A percentile compares a stretch with the other conserved stretches of the same genome.
phyloP scores from a whole-genome alignment of 2,329 filamentous ascomycete species.

The Aspergillus sp. region DNA sequence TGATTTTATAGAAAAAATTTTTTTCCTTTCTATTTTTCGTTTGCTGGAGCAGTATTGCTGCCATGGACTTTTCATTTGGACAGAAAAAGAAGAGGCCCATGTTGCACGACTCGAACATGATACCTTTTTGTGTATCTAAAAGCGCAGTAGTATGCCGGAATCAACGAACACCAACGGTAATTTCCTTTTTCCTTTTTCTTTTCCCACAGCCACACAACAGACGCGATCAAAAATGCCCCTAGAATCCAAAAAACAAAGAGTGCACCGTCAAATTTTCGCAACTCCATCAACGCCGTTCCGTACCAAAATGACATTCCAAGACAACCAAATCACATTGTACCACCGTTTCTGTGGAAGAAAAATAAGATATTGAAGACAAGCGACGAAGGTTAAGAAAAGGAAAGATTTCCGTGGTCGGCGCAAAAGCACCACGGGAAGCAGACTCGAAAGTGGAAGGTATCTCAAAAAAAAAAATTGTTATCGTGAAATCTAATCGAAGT shows the following conservation, averaged over 20 bases:
- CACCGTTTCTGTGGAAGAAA: not conserved
- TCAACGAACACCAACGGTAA: conserved; percentile 1
- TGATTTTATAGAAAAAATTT: not conserved
- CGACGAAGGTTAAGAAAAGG: not conserved
- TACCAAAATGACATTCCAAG: not conserved
- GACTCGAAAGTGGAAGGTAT: not conserved
- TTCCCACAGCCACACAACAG: not conserved
- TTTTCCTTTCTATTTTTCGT: not conserved
- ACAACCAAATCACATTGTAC: not conserved
- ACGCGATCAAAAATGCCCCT: not conserved
- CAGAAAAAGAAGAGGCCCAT: not conserved
- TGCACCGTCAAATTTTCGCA: not conserved
- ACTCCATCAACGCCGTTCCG: not conserved
- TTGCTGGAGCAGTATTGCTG: no score
- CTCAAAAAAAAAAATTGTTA: not conserved
- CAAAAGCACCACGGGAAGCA: not conserved
- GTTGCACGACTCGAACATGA: conserved; percentile 1
- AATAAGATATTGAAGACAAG: not conserved
- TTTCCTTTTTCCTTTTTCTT: not conserved
- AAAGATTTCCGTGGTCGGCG: not conserved
- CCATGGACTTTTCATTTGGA: not conserved
- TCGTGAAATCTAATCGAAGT: not conserved
- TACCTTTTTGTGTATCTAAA: conserved; percentile 2
- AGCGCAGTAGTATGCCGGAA: conserved; percentile 3
- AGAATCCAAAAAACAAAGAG: not conserved